phyloP scores from a whole-genome alignment of 2,329 filamentous ascomycete genomes.

The Magnaporthiopsis poae region DNA sequence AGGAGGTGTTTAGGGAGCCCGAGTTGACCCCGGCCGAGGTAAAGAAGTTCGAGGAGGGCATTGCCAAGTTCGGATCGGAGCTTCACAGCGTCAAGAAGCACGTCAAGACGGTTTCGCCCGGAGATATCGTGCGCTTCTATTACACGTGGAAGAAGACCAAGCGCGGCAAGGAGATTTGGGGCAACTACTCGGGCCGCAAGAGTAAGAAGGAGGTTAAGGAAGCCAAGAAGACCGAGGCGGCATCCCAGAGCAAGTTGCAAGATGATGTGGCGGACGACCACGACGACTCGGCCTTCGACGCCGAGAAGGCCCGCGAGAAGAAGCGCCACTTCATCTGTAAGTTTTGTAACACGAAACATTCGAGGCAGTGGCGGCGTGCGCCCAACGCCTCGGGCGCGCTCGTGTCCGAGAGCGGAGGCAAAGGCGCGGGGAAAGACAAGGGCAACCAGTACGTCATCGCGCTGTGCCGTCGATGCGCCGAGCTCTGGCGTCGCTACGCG shows the following conservation, averaged over 20 bases:
- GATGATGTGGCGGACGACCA: slow-evolving; percentile 87
- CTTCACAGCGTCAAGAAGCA: slow-evolving; percentile 73
- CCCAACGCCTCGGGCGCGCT: slow-evolving; percentile 66
- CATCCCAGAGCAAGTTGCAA: slow-evolving; percentile 59
- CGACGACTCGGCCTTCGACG: slow-evolving; percentile 93
- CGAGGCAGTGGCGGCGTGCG: slow-evolving; percentile 83
- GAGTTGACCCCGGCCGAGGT: slow-evolving; percentile 66
- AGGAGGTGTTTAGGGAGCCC: slow-evolving; percentile 72
- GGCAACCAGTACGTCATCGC: slow-evolving; percentile 65
- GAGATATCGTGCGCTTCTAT: slow-evolving; percentile 81
- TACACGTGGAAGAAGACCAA: slow-evolving; percentile 97
- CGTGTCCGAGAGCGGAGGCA: slow-evolving; percentile 54
- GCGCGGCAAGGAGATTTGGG: slow-evolving; percentile 79
- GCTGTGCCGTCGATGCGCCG: slow-evolving; percentile 79
- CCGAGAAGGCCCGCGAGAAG: slow-evolving; percentile 66
- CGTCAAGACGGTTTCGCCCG: slow-evolving; percentile 70
- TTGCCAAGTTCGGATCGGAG: slow-evolving; percentile 84
- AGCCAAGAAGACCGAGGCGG: slow-evolving; percentile 61
- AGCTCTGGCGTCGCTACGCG: slow-evolving; percentile 89
- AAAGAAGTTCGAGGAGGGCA: slow-evolving; percentile 85
- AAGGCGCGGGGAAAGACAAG: slow-evolving; percentile 67
- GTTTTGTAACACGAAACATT: slow-evolving; percentile 72
- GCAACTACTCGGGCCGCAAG: slow-evolving; percentile 75
- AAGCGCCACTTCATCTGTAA: slow-evolving; percentile 88
- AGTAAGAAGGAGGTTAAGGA: slow-evolving; percentile 82